Evolutionary conservation across 768 basidiomycete genomes (phyloP).

Genomic region (Mycena amicta): DNA sequence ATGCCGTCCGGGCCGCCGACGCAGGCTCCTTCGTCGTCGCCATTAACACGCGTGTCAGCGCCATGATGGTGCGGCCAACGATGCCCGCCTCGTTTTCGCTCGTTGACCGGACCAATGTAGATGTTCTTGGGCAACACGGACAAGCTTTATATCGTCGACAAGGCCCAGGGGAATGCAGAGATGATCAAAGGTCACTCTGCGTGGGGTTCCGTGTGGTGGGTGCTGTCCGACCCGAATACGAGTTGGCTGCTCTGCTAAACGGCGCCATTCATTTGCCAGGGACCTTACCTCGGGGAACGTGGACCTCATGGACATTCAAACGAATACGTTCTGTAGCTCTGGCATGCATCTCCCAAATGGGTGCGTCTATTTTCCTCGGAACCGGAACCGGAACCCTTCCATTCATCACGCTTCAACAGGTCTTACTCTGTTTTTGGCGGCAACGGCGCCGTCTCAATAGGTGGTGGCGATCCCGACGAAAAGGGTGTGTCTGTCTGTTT

Average conservation of each 20-base stretch:
- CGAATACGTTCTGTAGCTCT: slow-evolving; percentile 71
- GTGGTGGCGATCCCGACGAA: slow-evolving; percentile 37
- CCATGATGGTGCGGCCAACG: slow-evolving; percentile 5
- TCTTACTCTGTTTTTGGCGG: slow-evolving; percentile 76
- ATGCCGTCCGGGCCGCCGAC: neutral
- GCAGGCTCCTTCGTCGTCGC: slow-evolving; percentile 46
- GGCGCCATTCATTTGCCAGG: no score
- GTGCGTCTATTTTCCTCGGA: neutral
- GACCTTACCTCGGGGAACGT: slow-evolving; percentile 63
- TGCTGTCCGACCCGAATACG: no score
- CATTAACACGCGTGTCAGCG: slow-evolving; percentile 29
- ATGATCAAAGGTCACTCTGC: slow-evolving; percentile 70
- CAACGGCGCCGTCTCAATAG: slow-evolving; percentile 69
- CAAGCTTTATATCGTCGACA: slow-evolving; percentile 90
- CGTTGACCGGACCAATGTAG: slow-evolving; percentile 36
- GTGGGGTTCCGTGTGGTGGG: slow-evolving; percentile 72
- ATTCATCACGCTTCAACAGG: slow-evolving; percentile 24
- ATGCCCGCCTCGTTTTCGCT: neutral
- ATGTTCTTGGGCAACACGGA: slow-evolving; percentile 79
- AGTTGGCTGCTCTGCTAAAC: no score
- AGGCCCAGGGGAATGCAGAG: slow-evolving; percentile 60
- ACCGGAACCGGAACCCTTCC: no score
- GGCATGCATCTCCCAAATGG: slow-evolving; percentile 65
- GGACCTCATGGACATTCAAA: slow-evolving; percentile 70
- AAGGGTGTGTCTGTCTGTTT: no score